Evolutionary conservation across 768 basidiomycete species (phyloP).

Genomic region (Austroboletus festivus): DNA sequence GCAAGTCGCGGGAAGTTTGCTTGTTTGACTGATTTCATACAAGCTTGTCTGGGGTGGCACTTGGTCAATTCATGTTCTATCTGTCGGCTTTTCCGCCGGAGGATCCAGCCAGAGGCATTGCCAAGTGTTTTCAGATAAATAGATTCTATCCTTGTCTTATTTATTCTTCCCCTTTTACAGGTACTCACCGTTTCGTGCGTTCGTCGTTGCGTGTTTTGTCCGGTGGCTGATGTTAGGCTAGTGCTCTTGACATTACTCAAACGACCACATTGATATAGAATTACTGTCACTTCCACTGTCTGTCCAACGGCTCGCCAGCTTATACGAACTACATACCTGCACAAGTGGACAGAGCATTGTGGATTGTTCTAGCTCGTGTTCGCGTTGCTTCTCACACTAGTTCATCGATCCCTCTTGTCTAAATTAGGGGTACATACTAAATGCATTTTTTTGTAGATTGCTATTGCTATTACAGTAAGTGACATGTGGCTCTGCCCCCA

Average conservation of each 20-base stretch:
- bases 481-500: background rate
- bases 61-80: constrained; percentile 21
- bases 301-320: background rate
- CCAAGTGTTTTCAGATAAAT: constrained; percentile 6
- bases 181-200: constrained; percentile 12
- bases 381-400: background rate
- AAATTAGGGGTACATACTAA: too few species aligned
- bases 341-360: background rate
- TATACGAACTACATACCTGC: constrained; percentile 5
- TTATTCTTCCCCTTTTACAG: background rate
- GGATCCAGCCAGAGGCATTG: constrained; percentile 2
- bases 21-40: background rate
- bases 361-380: background rate
- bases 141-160: background rate
- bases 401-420: background rate
- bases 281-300: constrained; percentile 5
- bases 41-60: constrained; percentile 19
- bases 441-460: background rate
- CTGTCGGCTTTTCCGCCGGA: constrained; percentile 17
- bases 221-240: constrained; percentile 1
- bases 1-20: background rate
- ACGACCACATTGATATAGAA: background rate
- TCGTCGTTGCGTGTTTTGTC: background rate
- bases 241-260: constrained; percentile 9
- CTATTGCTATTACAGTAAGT: constrained; percentile 4